Evolutionary conservation across 257 asterid genomes (phyloP), one percentile per base, ranked within the genome.

Genomic region (Galeopsis tetrahit): DNA sequence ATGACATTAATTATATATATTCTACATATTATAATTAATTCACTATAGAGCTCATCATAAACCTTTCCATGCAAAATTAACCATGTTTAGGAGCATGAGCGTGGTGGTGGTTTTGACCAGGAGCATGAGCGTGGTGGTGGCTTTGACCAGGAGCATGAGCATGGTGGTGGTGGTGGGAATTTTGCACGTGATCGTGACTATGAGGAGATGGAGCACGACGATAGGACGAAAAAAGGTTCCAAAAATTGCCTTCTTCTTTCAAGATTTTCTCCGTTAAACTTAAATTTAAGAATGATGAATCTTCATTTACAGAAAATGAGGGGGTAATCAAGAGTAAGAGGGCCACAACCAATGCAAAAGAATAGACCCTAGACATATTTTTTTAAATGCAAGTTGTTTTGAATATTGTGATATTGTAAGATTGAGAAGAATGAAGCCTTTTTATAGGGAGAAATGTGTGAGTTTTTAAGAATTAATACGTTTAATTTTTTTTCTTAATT

Each of bases 181-280:
- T 65, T 66, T 15, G 70, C 42, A 5, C 13, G 38, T 56, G 69
- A 57, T 59, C 71, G 55, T 2, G 11, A 6, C 52, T 7, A 4
- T 3, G 48, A 48, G 71, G 42, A 10, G 46, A 71, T 28, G 75
- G 65, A 39, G 43, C 43, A 39, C 1, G 34, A 31, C 17, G 59
- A 0, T n/a, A 3, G 4, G 70, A 34, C 34, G 66, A 63, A 66
- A 10, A 8, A n/a, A 72, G 28, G 69, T 6, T 4, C 66, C 14
- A 64, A 31, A 63, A 63, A 0, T 63, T 48, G 1, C 66, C 77
- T 2, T 72, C 73, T 9, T 73, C 65, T 33, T 53, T 44, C 10
- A 68, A 1, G 39, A 21, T 21, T 21, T 1, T 21, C 28, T 21
- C 28, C 28, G 28, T 21, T 21, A 21, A 21, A 21, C 28, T 21